Conservation (phyloP, 495 filamentous ascomycete species). For the Xylaria nigripes region DNA sequence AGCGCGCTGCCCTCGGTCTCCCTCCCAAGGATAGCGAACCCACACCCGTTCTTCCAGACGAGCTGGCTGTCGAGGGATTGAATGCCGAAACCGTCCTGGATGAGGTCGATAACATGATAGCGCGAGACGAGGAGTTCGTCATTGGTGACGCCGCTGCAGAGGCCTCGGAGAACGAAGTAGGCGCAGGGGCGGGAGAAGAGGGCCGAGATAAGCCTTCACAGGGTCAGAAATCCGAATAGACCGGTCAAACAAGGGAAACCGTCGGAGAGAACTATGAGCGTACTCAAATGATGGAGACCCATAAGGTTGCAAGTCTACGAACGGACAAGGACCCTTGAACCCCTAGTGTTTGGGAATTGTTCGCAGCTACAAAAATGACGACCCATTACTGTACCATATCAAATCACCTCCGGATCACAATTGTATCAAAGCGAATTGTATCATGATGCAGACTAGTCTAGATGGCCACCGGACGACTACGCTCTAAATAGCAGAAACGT, state of each 20-base stretch:
- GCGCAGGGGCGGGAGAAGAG: slow-evolving; percentile 12
- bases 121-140: slow-evolving; percentile 31
- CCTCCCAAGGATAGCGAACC: slow-evolving; percentile 13
- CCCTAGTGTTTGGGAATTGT: not conserved
- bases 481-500: not conserved
- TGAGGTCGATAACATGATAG: slow-evolving; percentile 35
- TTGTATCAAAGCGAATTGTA: slow-evolving; percentile 6
- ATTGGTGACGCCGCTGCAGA: slow-evolving; percentile 23
- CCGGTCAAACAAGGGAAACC: not conserved
- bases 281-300: too few relatives aligned
- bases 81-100: slow-evolving; percentile 21
- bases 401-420: not conserved
- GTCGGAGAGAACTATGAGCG: too few relatives aligned
- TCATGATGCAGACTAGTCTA: slow-evolving; percentile 9
- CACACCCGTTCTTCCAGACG: slow-evolving; percentile 18
- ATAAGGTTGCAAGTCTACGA: too few relatives aligned
- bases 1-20: slow-evolving; percentile 42
- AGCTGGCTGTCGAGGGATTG: slow-evolving; percentile 35
- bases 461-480: not conserved
- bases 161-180: slow-evolving; percentile 19
- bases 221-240: not conserved
- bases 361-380: not conserved
- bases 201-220: not conserved
- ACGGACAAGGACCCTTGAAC: too few relatives aligned
- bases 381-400: slow-evolving; percentile 9